Base-by-base conservation (phyloP, 805 yeast species). In the Lipomyces chichibuensis region DNA sequence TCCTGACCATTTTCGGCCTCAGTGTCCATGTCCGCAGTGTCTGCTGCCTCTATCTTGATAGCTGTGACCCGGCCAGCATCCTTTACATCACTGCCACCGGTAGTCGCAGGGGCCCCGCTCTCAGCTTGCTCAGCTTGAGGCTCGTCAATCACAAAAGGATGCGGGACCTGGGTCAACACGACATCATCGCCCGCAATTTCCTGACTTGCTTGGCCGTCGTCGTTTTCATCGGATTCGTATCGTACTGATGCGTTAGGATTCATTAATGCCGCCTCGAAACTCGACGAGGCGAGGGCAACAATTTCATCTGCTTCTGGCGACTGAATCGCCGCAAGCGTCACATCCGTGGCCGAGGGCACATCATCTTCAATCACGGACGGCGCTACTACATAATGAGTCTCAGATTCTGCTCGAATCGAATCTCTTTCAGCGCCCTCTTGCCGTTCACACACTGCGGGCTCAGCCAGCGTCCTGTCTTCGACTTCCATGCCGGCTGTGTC, bases 211-310 rank as follows among this genome's bases (percentile, higher is more conserved):
- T 52, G 17, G 55, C 33, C 33, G 1, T 7, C 9, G 33, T 23
- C 39, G 2, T 57, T 65, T 9, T 9, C 62, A 37, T 68, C 64
- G n/a, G 70, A 63, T 43, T 66, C 72, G 29, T 49, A 65, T 17
- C 57, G 49, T 14, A 64, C 65, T n/a, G 56, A 33, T 32, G 23
- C 58, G 33, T 59, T 61, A 3, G 67, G 67, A 55, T 64, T 63
- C 58, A 27, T 20, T 23, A 64, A 39, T 14, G 67, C 62, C 27
- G 13, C 33, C 56, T 64, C 67, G 55, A 64, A 62, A n/a, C 62
- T 59, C 27, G 39, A 23, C 33, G 27, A 13, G 20, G 51, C 46
- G 3, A 17, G 33, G n/a, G 29, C 33, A 35, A 59, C 32, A 43
- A n/a, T 43, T 43, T n/a, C 49, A 1, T 43, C 49, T 43, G 8